These are phyloP conservation scores for Arachis hypogaea DNA, from an alignment of 306 rosid genomes.

Conservation along the genomic window DNA sequence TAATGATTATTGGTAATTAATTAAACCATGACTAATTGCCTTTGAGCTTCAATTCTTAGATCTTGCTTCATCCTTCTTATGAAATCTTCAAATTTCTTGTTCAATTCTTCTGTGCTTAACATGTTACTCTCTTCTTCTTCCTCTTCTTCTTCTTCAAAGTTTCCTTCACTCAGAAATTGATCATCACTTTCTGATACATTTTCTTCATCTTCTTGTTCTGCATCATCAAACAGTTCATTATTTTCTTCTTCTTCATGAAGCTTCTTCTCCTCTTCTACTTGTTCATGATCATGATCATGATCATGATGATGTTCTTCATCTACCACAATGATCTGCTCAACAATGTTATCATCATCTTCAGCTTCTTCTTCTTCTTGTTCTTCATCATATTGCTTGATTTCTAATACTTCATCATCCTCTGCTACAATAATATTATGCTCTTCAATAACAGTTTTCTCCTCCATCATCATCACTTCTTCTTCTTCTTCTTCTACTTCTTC, in stretches of 20 bases:
- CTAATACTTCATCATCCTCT: slow-evolving; percentile 23
- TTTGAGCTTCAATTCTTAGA: slow-evolving; percentile 67
- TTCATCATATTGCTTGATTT: slow-evolving; percentile 27
- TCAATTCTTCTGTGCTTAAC: slow-evolving; percentile 74
- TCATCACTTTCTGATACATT: slow-evolving; percentile 29
- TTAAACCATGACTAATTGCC: slow-evolving; percentile 58
- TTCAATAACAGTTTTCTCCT: slow-evolving; percentile 15
- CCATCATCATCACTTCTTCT: neutral
- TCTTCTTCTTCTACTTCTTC: slow-evolving; percentile 44
- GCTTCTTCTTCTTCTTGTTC: slow-evolving; percentile 31
- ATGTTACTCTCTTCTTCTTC: slow-evolving; percentile 47
- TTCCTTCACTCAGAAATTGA: slow-evolving; percentile 38
- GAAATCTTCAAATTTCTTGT: slow-evolving; percentile 81
- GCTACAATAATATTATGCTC: slow-evolving; percentile 14
- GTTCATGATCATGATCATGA: neutral
- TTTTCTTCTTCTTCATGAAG: slow-evolving; percentile 33
- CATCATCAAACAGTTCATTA: slow-evolving; percentile 21
- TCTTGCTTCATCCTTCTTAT: slow-evolving; percentile 78
- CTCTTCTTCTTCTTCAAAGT: slow-evolving; percentile 43
- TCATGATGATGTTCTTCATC: slow-evolving; percentile 32
- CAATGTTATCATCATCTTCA: slow-evolving; percentile 29
- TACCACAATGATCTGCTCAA: slow-evolving; percentile 33
- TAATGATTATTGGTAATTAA: slow-evolving; percentile 4
- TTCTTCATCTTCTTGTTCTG: slow-evolving; percentile 30
- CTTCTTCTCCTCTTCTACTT: slow-evolving; percentile 27